A percentile compares a stretch with the other conserved stretches of the same genome.
These are phyloP conservation scores for Anthracocystis setariae DNA, from an alignment of 1,284 basidiomycete genomes.

Conservation along the genomic window DNA sequence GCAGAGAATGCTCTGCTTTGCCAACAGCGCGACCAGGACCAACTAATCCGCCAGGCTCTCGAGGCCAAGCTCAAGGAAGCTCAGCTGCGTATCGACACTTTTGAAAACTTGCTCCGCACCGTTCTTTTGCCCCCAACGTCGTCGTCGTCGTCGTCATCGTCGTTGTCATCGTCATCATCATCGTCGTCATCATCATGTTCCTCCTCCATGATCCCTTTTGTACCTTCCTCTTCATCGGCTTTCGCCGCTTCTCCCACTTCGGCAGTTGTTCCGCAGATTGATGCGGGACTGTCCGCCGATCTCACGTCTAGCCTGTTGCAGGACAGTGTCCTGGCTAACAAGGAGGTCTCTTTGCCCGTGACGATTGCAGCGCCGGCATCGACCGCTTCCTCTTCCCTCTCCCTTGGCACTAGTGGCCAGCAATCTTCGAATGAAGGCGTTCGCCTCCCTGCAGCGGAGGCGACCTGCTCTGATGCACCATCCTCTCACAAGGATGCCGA, in stretches of 20 bases:
- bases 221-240: constrained; percentile 21
- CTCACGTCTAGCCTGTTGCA: constrained; percentile 31
- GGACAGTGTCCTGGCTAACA: constrained; percentile 26
- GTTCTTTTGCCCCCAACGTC: constrained; percentile 35
- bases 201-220: no score
- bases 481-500: constrained; percentile 33
- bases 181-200: not conserved
- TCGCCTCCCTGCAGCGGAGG: constrained; percentile 67
- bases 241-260: constrained; percentile 28
- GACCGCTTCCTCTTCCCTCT: constrained; percentile 41
- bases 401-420: constrained; percentile 24
- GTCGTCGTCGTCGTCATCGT: constrained; percentile 6
- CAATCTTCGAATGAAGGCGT: constrained; percentile 50
- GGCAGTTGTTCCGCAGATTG: constrained; percentile 24
- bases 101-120: constrained; percentile 52
- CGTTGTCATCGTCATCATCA: constrained; percentile 16
- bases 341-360: constrained; percentile 33
- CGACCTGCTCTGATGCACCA: constrained; percentile 54
- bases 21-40: constrained; percentile 31
- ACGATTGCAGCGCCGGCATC: constrained; percentile 58
- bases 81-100: constrained; percentile 41
- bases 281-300: constrained; percentile 29
- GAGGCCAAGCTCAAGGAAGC: constrained; percentile 47
- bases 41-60: constrained; percentile 25
- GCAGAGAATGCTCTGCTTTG: constrained; percentile 41